phyloP scores from a whole-genome alignment of 2,329 filamentous ascomycete species.

The Cryphonectria carpinicola region DNA sequence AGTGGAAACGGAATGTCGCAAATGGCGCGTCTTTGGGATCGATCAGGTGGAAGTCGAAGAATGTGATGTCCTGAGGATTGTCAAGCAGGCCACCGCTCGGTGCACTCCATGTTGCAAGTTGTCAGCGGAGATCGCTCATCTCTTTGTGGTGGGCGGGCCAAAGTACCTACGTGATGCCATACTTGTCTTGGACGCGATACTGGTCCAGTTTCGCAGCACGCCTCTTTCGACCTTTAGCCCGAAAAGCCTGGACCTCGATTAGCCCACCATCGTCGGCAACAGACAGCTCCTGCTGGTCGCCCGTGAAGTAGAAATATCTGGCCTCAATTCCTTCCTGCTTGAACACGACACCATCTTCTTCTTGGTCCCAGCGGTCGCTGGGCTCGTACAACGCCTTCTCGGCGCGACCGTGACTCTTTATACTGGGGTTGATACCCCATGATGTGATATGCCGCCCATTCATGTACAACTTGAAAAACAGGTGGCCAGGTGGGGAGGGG shows the following conservation, averaged over 20 bases:
- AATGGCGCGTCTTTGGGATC: slow-evolving; percentile 58
- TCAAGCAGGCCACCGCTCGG: slow-evolving; percentile 58
- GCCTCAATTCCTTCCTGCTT: slow-evolving; percentile 50
- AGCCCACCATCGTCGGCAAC: slow-evolving; percentile 58
- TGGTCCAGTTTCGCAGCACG: slow-evolving; percentile 46
- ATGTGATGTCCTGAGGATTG: slow-evolving; percentile 52
- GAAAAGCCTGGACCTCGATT: slow-evolving; percentile 58
- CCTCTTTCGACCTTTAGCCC: slow-evolving; percentile 52
- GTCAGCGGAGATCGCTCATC: background rate
- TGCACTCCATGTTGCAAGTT: slow-evolving; percentile 42
- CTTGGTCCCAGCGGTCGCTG: slow-evolving; percentile 45
- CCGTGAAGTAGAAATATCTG: slow-evolving; percentile 55
- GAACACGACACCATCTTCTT: slow-evolving; percentile 40
- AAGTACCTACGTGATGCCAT: slow-evolving; percentile 57
- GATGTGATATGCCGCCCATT: slow-evolving; percentile 57
- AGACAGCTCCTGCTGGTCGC: slow-evolving; percentile 40
- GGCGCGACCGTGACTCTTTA: slow-evolving; percentile 43
- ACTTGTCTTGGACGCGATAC: slow-evolving; percentile 53
- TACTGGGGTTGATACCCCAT: slow-evolving; percentile 53
- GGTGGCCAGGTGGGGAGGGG: slow-evolving; percentile 41
- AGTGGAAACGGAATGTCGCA: slow-evolving; percentile 59
- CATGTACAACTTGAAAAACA: slow-evolving; percentile 60
- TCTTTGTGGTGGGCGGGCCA: background rate
- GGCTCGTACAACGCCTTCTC: slow-evolving; percentile 55
- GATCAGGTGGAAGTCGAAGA: slow-evolving; percentile 56